Evolutionary conservation across 768 basidiomycete genomes (phyloP).

Genomic region (Lentinula edodes): DNA sequence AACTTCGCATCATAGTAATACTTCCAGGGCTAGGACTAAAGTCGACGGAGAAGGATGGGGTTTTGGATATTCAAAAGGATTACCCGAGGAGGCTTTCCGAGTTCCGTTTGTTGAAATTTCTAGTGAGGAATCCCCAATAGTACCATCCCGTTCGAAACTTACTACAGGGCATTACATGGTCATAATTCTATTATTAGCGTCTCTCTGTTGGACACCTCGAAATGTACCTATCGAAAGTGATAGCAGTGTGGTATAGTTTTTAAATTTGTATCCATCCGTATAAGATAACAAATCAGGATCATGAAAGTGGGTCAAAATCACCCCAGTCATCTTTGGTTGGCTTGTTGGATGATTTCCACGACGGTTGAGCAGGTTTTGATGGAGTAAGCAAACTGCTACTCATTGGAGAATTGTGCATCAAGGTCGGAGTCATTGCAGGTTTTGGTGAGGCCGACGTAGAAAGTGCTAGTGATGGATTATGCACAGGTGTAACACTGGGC

Average conservation of each 20-base stretch:
- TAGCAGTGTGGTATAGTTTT: background rate
- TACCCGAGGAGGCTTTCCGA: too few relatives aligned
- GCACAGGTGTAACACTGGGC: slow-evolving; percentile 11
- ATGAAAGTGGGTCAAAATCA: slow-evolving; percentile 77
- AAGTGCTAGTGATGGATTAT: slow-evolving; percentile 7
- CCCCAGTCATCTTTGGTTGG: slow-evolving; percentile 67
- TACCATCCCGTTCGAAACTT: too few relatives aligned
- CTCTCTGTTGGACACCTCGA: slow-evolving; percentile 40
- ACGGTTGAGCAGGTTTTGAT: slow-evolving; percentile 51
- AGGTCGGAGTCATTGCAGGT: slow-evolving; percentile 15
- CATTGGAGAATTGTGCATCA: background rate
- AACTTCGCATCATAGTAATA: too few relatives aligned
- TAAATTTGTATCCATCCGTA: background rate
- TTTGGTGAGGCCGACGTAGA: slow-evolving; percentile 22
- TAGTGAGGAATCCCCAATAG: too few relatives aligned
- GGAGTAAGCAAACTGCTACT: slow-evolving; percentile 58
- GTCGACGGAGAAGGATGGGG: too few relatives aligned
- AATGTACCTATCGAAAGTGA: slow-evolving; percentile 36
- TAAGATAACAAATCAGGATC: slow-evolving; percentile 3
- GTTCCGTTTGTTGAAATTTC: too few relatives aligned
- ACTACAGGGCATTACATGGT: slow-evolving; percentile 16
- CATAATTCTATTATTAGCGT: slow-evolving; percentile 54
- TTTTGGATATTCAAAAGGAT: too few relatives aligned
- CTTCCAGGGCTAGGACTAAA: too few relatives aligned
- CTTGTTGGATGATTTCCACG: slow-evolving; percentile 40